Evolutionary conservation across 2,329 filamentous ascomycete species (phyloP).

Genomic region (Ceratocystiopsis minuta): DNA sequence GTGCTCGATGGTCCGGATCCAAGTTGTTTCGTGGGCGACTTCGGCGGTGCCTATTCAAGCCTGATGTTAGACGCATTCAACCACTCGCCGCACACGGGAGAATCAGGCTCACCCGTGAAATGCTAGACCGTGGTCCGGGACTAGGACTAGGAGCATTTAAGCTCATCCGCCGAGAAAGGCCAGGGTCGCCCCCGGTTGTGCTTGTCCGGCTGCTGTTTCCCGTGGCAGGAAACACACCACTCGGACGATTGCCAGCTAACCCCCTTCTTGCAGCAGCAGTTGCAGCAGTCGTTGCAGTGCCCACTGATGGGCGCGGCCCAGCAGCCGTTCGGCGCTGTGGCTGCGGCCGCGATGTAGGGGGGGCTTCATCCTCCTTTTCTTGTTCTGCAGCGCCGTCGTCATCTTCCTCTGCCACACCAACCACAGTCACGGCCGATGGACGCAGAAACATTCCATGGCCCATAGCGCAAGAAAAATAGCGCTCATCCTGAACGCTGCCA

Average conservation of each 20-base stretch:
- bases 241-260: constrained; percentile 26
- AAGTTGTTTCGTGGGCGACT: constrained; percentile 63
- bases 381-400: constrained; percentile 13
- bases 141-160: constrained; percentile 57
- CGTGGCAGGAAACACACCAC: constrained; percentile 24
- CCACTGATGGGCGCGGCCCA: constrained; percentile 1
- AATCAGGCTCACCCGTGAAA: no score
- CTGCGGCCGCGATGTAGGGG: constrained; percentile 15
- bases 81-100: not conserved
- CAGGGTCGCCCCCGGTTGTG: constrained; percentile 28
- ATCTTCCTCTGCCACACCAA: constrained; percentile 18
- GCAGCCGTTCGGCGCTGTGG: not conserved
- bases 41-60: constrained; percentile 46
- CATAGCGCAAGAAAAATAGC: constrained; percentile 75
- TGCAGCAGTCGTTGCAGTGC: constrained; percentile 13
- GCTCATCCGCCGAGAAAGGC: constrained; percentile 44
- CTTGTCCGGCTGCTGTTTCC: constrained; percentile 10
- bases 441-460: constrained; percentile 72
- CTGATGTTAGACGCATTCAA: not conserved
- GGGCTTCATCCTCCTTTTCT: no score
- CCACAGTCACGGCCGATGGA: constrained; percentile 45
- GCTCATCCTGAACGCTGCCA: constrained; percentile 69
- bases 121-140: constrained; percentile 36
- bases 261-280: constrained; percentile 8
- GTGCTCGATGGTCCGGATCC: constrained; percentile 34